Conservation (phyloP, 2,329 filamentous ascomycete genomes). For the Colletotrichum acutatum region DNA sequence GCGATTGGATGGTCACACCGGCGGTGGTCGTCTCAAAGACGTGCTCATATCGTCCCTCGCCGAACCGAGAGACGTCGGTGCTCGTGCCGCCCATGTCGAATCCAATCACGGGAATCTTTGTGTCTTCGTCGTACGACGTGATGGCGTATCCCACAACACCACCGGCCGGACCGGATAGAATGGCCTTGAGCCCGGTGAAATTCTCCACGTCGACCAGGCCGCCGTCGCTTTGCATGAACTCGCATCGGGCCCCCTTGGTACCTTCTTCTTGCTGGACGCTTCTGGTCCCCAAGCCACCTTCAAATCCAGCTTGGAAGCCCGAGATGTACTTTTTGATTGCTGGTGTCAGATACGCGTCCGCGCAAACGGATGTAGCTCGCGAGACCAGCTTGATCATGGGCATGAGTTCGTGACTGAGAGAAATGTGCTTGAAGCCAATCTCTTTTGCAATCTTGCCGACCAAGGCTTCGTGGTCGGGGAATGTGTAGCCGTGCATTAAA, state of each 20-base stretch:
- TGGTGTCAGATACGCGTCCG: conserved; percentile 83
- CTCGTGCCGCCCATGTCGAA: conserved; percentile 97
- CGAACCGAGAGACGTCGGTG: conserved; percentile 90
- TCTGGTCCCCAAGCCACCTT: conserved; percentile 80
- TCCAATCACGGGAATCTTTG: conserved; percentile 87
- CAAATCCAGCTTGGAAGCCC: conserved; percentile 84
- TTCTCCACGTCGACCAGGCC: conserved; percentile 78
- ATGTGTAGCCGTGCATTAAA: conserved; percentile 93
- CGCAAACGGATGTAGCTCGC: conserved; percentile 79
- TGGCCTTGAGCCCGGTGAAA: conserved; percentile 87
- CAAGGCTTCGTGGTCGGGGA: conserved; percentile 84
- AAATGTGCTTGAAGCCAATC: conserved; percentile 86
- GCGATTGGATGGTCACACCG: conserved; percentile 92
- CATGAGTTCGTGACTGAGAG: conserved; percentile 81
- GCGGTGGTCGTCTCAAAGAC: conserved; percentile 95
- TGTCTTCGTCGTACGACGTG: conserved; percentile 87
- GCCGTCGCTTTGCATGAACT: conserved; percentile 95
- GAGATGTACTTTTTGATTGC: conserved; percentile 79
- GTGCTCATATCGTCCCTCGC: conserved; percentile 87
- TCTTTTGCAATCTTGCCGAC: conserved; percentile 81
- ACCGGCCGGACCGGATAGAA: conserved; percentile 90
- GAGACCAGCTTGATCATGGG: conserved; percentile 88
- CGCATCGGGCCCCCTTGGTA: conserved; percentile 80
- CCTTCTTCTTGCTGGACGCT: conserved; percentile 76
- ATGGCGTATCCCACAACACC: conserved; percentile 93